Evolutionary conservation across 2,329 filamentous ascomycete species (phyloP).

Genomic region (Curvularia eragrostidis): DNA sequence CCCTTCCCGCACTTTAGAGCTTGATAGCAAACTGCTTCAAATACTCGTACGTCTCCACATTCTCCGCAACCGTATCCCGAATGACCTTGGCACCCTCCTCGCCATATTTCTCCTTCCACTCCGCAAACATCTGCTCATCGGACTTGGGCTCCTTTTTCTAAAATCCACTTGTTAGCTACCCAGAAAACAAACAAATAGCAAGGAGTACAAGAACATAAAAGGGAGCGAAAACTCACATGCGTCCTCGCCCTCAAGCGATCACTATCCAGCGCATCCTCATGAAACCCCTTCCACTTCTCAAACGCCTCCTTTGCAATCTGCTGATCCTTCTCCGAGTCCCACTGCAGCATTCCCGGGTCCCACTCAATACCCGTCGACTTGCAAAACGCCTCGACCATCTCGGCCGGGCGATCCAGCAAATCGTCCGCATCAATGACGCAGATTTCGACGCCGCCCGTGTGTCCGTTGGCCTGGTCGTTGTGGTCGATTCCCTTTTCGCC

Average conservation of each 20-base stretch:
- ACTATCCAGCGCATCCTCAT: constrained; percentile 91
- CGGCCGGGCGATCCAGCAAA: constrained; percentile 81
- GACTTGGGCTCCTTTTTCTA: constrained; percentile 68
- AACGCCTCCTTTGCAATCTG: constrained; percentile 74
- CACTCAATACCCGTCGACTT: constrained; percentile 80
- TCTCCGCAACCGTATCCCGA: constrained; percentile 72
- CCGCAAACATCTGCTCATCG: constrained; percentile 69
- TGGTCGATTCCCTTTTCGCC: constrained; percentile 50
- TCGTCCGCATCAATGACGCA: constrained; percentile 95
- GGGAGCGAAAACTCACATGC: constrained; percentile 58
- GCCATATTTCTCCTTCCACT: constrained; percentile 79
- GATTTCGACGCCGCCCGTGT: constrained; percentile 64
- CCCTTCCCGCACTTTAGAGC: constrained; percentile 9
- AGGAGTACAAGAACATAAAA: neutral
- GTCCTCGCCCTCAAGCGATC: constrained; percentile 74
- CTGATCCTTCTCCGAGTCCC: constrained; percentile 79
- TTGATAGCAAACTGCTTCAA: constrained; percentile 78
- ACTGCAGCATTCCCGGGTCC: constrained; percentile 77
- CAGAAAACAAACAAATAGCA: neutral
- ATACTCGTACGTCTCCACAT: constrained; percentile 79
- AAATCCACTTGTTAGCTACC: neutral
- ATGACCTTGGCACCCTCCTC: constrained; percentile 74
- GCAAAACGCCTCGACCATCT: constrained; percentile 80
- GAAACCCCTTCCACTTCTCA: constrained; percentile 97
- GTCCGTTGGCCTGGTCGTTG: constrained; percentile 39